phyloP scores from a whole-genome alignment of 164 flowering plant species.

The Houttuynia cordata region DNA sequence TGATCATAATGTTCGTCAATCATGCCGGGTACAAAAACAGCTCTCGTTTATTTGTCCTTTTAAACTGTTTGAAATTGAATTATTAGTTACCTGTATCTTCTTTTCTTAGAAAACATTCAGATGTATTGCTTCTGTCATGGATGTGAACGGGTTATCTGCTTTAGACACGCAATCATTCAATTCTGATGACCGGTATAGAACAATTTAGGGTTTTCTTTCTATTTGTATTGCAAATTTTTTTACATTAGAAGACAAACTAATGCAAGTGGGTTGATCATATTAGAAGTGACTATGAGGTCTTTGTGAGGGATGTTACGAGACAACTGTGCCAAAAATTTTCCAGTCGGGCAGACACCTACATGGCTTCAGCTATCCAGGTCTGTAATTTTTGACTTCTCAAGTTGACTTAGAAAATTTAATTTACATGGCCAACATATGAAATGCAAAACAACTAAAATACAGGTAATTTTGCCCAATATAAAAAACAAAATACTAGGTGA shows the following conservation, averaged over 20 bases:
- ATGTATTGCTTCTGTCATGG: constrained; percentile 39
- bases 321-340: constrained; percentile 45
- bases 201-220: neutral
- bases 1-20: constrained; percentile 55
- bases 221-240: neutral
- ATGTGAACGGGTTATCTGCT: constrained; percentile 33
- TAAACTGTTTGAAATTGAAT: neutral
- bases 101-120: constrained; percentile 47
- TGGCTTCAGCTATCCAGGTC: constrained; percentile 80
- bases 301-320: constrained; percentile 59
- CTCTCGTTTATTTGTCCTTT: neutral
- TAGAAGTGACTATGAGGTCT: constrained; percentile 84
- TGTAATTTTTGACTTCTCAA: neutral
- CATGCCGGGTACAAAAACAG: constrained; percentile 62
- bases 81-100: constrained; percentile 1
- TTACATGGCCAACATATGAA: too few relatives aligned
- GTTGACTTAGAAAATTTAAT: too few relatives aligned
- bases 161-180: constrained; percentile 40
- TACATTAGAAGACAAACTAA: neutral
- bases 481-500: too few relatives aligned
- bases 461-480: too few relatives aligned
- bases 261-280: constrained; percentile 9
- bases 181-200: constrained; percentile 68
- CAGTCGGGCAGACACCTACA: constrained; percentile 50
- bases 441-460: too few relatives aligned